These are phyloP conservation scores for Nannizziopsis barbatae DNA, from an alignment of 2,329 filamentous ascomycete genomes.

Conservation along the genomic window DNA sequence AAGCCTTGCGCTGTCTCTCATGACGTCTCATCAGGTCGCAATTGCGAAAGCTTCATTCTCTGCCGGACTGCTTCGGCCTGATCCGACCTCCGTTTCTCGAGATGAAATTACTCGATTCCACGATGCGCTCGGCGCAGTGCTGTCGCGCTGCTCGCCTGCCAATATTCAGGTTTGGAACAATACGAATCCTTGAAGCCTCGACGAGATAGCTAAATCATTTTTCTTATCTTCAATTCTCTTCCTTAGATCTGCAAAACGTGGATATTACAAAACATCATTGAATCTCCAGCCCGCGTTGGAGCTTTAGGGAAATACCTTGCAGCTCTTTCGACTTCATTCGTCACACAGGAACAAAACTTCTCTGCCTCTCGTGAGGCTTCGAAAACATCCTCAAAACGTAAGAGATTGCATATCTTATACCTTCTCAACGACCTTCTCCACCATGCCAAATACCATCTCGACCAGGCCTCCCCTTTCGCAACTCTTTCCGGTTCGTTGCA, in stretches of 20 bases:
- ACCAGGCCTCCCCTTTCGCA: conserved; percentile 33
- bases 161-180: conserved; percentile 74
- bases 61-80: conserved; percentile 60
- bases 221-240: conserved; percentile 15
- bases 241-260: conserved; percentile 75
- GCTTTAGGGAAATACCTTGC: conserved; percentile 66
- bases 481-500: conserved; percentile 48
- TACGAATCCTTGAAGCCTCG: conserved; percentile 20
- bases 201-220: conserved; percentile 27
- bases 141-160: conserved; percentile 61
- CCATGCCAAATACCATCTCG: conserved; percentile 48
- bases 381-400: conserved; percentile 50
- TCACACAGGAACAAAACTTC: conserved; percentile 15
- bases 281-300: conserved; percentile 53
- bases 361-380: conserved; percentile 19
- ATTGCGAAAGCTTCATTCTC: conserved; percentile 71
- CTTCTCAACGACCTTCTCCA: conserved; percentile 68
- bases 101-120: conserved; percentile 61
- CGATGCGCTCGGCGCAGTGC: conserved; percentile 50
- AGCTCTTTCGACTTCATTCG: conserved; percentile 48
- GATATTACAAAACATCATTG: conserved; percentile 61
- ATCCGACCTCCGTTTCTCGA: conserved; percentile 55
- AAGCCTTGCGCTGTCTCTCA: conserved; percentile 22
- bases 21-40: conserved; percentile 59
- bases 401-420: conserved; percentile 64